Evolutionary conservation across 768 basidiomycete genomes (phyloP).

Genomic region (Chalciporus pseudorubinellus): DNA sequence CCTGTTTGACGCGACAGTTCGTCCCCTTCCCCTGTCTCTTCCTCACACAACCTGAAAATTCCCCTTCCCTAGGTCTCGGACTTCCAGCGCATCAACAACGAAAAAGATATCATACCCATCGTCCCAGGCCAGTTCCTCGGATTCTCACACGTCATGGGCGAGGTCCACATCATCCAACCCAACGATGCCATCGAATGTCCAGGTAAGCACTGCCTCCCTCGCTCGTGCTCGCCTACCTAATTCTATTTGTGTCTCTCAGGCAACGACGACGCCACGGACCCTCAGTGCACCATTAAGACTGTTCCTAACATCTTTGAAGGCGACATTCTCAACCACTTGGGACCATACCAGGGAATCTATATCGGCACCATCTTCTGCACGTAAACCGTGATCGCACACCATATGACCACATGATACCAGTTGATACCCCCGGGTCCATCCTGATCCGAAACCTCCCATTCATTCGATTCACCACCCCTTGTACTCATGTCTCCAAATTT

Average conservation of each 20-base stretch:
- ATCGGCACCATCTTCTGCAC: constrained; percentile 49
- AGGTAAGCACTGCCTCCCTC: constrained; percentile 22
- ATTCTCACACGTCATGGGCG: constrained; percentile 41
- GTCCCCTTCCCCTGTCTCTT: constrained; percentile 1
- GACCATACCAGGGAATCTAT: constrained; percentile 52
- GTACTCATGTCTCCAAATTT: background rate
- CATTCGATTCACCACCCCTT: background rate
- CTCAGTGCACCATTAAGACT: constrained; percentile 50
- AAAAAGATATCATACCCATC: constrained; percentile 51
- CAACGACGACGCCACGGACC: constrained; percentile 53
- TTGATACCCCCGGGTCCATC: no score
- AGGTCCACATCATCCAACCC: constrained; percentile 42
- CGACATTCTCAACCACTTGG: constrained; percentile 54
- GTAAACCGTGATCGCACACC: constrained; percentile 9
- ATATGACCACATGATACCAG: background rate
- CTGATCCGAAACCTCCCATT: background rate
- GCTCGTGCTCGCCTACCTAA: background rate
- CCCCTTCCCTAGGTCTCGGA: constrained; percentile 16
- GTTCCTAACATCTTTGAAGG: constrained; percentile 54
- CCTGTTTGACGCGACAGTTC: constrained; percentile 26
- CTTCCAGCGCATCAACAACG: constrained; percentile 30
- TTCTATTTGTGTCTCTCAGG: constrained; percentile 26
- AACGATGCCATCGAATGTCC: constrained; percentile 41
- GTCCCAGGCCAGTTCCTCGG: constrained; percentile 51
- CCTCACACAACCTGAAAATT: background rate